phyloP scores from a whole-genome alignment of 768 basidiomycete genomes.

The Leccinum variicolor region DNA sequence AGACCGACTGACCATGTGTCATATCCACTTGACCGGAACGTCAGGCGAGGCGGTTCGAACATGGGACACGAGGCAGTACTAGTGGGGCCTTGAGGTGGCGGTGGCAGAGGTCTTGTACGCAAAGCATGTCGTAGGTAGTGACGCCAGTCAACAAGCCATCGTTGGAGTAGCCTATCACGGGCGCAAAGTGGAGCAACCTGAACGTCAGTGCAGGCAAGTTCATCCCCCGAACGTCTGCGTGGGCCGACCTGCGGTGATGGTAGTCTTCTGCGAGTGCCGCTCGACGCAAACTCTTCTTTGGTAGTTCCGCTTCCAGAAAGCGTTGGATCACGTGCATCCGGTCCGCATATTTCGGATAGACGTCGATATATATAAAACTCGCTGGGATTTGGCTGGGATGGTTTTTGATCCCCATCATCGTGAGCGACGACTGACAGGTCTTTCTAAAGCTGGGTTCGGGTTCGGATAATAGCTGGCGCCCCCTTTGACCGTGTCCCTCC shows the following conservation, averaged over 20 bases:
- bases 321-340: too few species aligned
- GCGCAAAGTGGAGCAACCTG: not conserved
- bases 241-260: not conserved
- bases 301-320: too few species aligned
- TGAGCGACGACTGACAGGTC: too few species aligned
- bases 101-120: not conserved
- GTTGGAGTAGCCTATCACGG: not conserved
- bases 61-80: not conserved
- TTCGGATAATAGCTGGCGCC: too few species aligned
- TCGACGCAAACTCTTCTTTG: not conserved
- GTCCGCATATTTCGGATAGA: not conserved
- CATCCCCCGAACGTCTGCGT: not conserved
- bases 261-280: not conserved
- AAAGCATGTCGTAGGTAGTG: not conserved
- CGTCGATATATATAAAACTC: too few species aligned
- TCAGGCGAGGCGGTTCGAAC: not conserved
- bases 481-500: too few species aligned
- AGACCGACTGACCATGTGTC: not conserved
- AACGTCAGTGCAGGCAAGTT: not conserved
- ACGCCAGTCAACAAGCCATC: not conserved
- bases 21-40: not conserved
- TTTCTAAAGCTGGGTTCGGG: not conserved
- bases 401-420: too few species aligned
- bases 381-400: too few species aligned
- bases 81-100: not conserved